Evolutionary conservation across 768 basidiomycete genomes (phyloP).

Genomic region (Suillus bovinus): DNA sequence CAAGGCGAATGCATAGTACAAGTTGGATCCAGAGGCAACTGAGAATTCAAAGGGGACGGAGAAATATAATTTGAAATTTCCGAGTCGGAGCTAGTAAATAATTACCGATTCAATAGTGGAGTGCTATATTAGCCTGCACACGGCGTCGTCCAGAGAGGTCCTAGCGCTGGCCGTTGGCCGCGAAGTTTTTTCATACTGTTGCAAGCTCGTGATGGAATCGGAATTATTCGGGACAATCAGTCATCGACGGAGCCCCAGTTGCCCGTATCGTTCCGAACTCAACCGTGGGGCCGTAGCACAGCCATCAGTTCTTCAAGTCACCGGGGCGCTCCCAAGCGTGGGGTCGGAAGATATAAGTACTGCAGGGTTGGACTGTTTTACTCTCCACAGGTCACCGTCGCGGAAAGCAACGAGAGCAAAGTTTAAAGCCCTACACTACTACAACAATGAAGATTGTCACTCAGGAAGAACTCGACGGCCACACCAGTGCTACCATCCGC

Average conservation of each 20-base stretch:
- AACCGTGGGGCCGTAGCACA: not conserved
- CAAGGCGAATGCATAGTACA: not conserved
- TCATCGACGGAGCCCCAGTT: not conserved
- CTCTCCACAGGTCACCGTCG: not conserved
- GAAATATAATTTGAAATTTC: not conserved
- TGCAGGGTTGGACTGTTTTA: not conserved
- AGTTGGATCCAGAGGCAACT: not conserved
- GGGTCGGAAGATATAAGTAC: not conserved
- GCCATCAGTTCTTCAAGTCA: not conserved
- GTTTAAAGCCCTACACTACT: not conserved
- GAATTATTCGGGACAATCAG: not conserved
- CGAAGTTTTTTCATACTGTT: too few species aligned
- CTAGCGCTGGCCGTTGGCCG: too few species aligned
- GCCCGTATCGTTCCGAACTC: conserved; percentile 1
- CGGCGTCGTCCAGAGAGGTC: too few species aligned
- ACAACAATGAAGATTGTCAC: conserved; percentile 32
- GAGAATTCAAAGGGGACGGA: not conserved
- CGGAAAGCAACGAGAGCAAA: not conserved
- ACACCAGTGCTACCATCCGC: conserved; percentile 55
- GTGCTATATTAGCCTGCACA: not conserved
- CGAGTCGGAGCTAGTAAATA: not conserved
- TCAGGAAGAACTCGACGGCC: conserved; percentile 53
- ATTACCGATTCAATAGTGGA: not conserved
- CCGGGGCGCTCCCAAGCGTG: not conserved
- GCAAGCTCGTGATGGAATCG: not conserved